Evolutionary conservation across 768 basidiomycete genomes (phyloP), one percentile per base, ranked within the genome.

Genomic region (Pleurotus djamor): DNA sequence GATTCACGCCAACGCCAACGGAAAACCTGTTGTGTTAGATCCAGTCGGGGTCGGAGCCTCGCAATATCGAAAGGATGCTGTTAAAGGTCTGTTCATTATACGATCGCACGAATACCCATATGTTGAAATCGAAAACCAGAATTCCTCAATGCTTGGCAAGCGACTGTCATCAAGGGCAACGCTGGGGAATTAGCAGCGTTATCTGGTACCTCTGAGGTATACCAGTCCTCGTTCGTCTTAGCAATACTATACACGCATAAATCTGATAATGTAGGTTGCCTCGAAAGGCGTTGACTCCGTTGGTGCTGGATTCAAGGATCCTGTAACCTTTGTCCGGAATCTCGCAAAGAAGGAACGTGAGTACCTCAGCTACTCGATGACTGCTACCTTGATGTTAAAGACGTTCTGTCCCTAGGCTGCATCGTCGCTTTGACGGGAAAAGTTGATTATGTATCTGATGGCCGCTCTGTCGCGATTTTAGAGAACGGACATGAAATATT

Each of bases 141-240:
- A 58, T 78, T 96, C 10, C 72, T 96, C 16, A 76, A 88, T 59
- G 72, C 76, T 21, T 96, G 90, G 85, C 94, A 96, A 71, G 86
- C 89, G 9, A 88, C 89, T 14, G 90, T 96, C 17, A 95, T 98
- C 72, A 98, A 98, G 72, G 95, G 95, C 3, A 97, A 98, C 67
- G 90, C 93, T 0, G 92, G 84, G 13, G 96, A 98, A 74, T 85
- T 98, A 17, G 93, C 87, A 0, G 82, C 89, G 0, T 70, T 96
- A 8, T 83, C 87, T 2, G 82, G 87, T n/a, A 91, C 90, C 0
- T 70, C 71, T 12, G 96, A 96, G 78, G n/a, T n/a, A n/a, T n/a
- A n/a, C n/a, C n/a, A n/a, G n/a, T n/a, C n/a, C n/a, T n/a, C n/a
- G n/a, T n/a, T n/a, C n/a, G n/a, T n/a, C n/a, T n/a, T n/a, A n/a